Evolutionary conservation across 768 basidiomycete species (phyloP).

Genomic region (Antrodiella citrinella): DNA sequence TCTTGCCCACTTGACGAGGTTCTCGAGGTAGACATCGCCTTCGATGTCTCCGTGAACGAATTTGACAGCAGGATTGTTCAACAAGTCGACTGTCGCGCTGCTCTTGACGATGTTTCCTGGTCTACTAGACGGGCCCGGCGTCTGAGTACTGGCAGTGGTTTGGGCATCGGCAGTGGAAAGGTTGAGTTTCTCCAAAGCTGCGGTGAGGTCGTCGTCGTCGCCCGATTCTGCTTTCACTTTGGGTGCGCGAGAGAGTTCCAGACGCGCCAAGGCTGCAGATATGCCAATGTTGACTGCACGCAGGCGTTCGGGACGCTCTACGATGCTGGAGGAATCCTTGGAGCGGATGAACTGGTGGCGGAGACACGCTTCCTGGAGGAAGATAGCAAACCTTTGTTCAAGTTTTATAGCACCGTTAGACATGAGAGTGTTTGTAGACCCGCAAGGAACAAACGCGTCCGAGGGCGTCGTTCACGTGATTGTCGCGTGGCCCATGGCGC

Average conservation of each 20-base stretch:
- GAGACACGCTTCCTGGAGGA: conserved; percentile 65
- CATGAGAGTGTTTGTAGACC: too few relatives aligned
- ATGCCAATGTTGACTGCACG: conserved; percentile 79
- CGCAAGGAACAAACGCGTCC: too few relatives aligned
- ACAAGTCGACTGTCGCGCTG: conserved; percentile 43
- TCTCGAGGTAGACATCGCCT: conserved; percentile 57
- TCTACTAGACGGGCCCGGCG: conserved; percentile 5
- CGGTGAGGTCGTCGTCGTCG: conserved; percentile 32
- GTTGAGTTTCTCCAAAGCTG: conserved; percentile 31
- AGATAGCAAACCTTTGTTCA: conserved; percentile 23
- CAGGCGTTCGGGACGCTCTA: conserved; percentile 89
- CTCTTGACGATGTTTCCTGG: conserved; percentile 45
- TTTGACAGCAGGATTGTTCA: conserved; percentile 57
- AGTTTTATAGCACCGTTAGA: too few relatives aligned
- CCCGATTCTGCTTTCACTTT: not conserved
- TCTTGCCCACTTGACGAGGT: conserved; percentile 48
- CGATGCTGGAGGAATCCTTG: conserved; percentile 61
- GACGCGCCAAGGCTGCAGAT: conserved; percentile 66
- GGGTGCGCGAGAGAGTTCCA: conserved; percentile 31
- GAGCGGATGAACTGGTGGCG: conserved; percentile 75
- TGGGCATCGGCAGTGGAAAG: conserved; percentile 5
- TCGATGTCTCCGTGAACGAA: conserved; percentile 68
- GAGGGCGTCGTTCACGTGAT: too few relatives aligned
- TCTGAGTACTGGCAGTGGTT: not conserved
- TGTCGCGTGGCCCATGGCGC: too few relatives aligned